Evolutionary conservation across 1,284 basidiomycete genomes (phyloP).

Genomic region (Cystobasidium sp.): DNA sequence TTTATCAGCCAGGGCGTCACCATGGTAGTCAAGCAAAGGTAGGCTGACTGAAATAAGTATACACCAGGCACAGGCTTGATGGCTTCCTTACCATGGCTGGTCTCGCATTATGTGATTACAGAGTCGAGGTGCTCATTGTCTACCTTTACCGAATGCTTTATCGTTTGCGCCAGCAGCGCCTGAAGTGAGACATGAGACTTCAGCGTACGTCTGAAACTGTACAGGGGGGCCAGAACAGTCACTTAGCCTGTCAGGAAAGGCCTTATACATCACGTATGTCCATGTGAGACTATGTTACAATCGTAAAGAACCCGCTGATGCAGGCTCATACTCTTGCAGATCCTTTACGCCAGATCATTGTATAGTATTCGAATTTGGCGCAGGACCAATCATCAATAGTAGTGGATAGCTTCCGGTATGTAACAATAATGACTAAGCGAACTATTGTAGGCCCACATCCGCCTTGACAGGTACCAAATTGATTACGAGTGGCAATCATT

Average conservation of each 20-base stretch:
- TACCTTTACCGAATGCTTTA: constrained; percentile 25
- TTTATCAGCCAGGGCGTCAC: constrained; percentile 62
- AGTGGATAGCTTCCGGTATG: too few relatives aligned
- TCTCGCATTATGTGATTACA: background rate
- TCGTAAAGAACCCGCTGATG: too few relatives aligned
- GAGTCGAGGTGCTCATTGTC: constrained; percentile 46
- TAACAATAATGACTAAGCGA: too few relatives aligned
- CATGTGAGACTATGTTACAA: too few relatives aligned
- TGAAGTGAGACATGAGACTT: background rate
- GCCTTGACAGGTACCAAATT: too few relatives aligned
- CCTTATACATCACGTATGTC: too few relatives aligned
- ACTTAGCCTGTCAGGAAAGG: background rate
- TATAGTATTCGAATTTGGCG: too few relatives aligned
- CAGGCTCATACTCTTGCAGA: too few relatives aligned
- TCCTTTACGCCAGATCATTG: too few relatives aligned
- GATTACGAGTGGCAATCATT: too few relatives aligned
- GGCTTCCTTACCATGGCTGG: background rate
- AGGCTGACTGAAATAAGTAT: constrained; percentile 7
- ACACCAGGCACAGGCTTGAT: background rate
- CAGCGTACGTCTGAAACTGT: background rate
- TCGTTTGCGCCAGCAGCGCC: background rate
- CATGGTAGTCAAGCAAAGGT: constrained; percentile 58
- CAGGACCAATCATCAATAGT: too few relatives aligned
- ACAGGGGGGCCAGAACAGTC: background rate
- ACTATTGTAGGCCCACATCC: too few relatives aligned